Percentiles rank a stretch among this genome's conserved stretches.
Evolutionary conservation across 352 stramenopile species (phyloP).

Genomic region (Phytopythium chamaehyphon): DNA sequence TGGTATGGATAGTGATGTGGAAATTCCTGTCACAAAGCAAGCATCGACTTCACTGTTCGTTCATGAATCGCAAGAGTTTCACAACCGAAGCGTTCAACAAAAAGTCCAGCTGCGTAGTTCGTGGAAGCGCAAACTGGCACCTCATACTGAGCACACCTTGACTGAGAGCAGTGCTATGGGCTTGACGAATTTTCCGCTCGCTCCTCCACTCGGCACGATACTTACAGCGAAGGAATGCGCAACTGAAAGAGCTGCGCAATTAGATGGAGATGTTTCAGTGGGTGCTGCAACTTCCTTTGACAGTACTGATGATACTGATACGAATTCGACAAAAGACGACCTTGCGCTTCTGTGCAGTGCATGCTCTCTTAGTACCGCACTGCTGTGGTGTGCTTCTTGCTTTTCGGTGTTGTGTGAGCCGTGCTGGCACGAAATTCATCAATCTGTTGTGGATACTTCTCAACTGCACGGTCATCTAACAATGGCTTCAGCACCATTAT

Average conservation of each 20-base stretch:
- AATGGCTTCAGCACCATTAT: slow-evolving; percentile 9
- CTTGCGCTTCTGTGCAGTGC: slow-evolving; percentile 39
- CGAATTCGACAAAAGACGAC: too few relatives aligned
- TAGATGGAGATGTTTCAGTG: too few relatives aligned
- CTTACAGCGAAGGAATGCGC: too few relatives aligned
- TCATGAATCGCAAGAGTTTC: slow-evolving; percentile 12
- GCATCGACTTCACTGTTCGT: slow-evolving; percentile 3
- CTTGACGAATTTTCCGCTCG: background rate
- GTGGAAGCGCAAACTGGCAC: slow-evolving; percentile 33
- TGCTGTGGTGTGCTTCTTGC: slow-evolving; percentile 57
- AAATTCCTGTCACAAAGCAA: background rate
- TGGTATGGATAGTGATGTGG: background rate
- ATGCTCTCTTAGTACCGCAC: slow-evolving; percentile 27
- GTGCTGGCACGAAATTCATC: slow-evolving; percentile 51
- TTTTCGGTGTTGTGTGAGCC: slow-evolving; percentile 50
- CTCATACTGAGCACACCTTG: slow-evolving; percentile 5
- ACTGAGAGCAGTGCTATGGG: too few relatives aligned
- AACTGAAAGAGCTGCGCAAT: too few relatives aligned
- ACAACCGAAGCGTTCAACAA: slow-evolving; percentile 43
- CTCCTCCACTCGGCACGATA: too few relatives aligned
- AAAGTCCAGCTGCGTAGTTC: slow-evolving; percentile 58
- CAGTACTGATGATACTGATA: background rate
- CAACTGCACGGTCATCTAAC: slow-evolving; percentile 4
- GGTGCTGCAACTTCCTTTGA: too few relatives aligned
- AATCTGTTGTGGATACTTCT: slow-evolving; percentile 38